Conservation (phyloP, 345 rosid species). For the sweet orange (Citrus sinensis) region DNA sequence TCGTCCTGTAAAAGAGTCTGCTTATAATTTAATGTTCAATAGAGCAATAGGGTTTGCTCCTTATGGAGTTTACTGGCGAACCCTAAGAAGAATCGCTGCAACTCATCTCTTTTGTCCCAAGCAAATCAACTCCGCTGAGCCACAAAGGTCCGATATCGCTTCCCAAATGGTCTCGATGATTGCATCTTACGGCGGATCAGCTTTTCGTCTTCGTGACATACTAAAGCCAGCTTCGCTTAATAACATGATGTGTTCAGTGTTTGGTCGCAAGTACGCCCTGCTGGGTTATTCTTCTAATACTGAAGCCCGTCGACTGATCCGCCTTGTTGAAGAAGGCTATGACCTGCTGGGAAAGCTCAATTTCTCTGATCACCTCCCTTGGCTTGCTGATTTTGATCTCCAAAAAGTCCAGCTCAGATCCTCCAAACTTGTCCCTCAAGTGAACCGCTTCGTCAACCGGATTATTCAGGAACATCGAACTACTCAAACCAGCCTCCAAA, state of each 20-base stretch:
- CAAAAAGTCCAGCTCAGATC: slow-evolving; percentile 45
- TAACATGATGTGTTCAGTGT: slow-evolving; percentile 54
- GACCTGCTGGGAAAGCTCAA: slow-evolving; percentile 43
- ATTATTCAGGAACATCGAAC: slow-evolving; percentile 35
- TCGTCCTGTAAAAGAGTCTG: slow-evolving; percentile 55
- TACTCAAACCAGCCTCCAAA: background rate
- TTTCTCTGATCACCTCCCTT: slow-evolving; percentile 57
- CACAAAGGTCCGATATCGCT: slow-evolving; percentile 32
- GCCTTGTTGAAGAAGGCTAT: slow-evolving; percentile 51
- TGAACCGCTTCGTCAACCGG: slow-evolving; percentile 43
- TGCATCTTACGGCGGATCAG: background rate
- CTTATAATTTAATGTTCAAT: slow-evolving; percentile 44
- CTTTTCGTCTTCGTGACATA: slow-evolving; percentile 27
- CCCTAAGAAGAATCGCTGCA: slow-evolving; percentile 43
- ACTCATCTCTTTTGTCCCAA: slow-evolving; percentile 48
- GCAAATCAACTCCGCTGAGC: slow-evolving; percentile 34
- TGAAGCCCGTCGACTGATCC: slow-evolving; percentile 31
- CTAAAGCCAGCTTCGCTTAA: slow-evolving; percentile 45
- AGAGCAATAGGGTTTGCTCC: slow-evolving; percentile 61
- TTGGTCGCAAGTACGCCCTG: slow-evolving; percentile 39
- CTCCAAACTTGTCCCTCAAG: slow-evolving; percentile 38
- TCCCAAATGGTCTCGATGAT: slow-evolving; percentile 37
- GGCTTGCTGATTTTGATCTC: slow-evolving; percentile 40
- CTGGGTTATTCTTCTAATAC: slow-evolving; percentile 2
- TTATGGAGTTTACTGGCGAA: slow-evolving; percentile 52